Base-by-base conservation (phyloP, 176 grass and related monocot genomes). In the Thalia dealbata region DNA sequence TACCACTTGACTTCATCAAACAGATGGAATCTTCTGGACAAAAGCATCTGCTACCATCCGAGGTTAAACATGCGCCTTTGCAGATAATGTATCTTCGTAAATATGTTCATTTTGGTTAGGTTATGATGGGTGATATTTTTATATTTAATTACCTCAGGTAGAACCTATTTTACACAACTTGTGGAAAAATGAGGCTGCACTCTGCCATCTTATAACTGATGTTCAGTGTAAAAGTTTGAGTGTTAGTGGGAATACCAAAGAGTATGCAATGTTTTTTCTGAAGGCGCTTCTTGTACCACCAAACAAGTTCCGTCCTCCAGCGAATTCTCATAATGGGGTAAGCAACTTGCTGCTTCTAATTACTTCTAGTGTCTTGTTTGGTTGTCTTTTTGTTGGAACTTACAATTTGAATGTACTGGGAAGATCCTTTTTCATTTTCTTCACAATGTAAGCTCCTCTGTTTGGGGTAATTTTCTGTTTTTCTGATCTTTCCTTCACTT, bases 221-320 rank as follows among this genome's bases (percentile, higher is more conserved):
- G 80, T 96, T 72, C 89, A 96, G 74, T 85, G 85, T 73, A 87
- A 81, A 78, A 87, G 68, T 14, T 65, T 78, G 71, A 88, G 64
- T 87, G 25, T 70, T 19, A 79, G 62, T 62, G 69, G 78, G 27
- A 90, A 82, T 71, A 80, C 64, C 78, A 91, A 69, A 67, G 92
- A 82, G 25, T 88, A 84, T 80, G 80, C 81, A 71, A 92, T 96
- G 86, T 96, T 96, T 81, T 86, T 96, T 65, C 79, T 96, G 77
- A 96, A 84, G 74, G 78, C 69, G 82, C 80, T 96, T 67, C 84
- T 87, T 80, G 89, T 96, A 30, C 73, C 87, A 80, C 89, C 92
- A 80, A 96, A 79, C 73, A 91, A 81, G 71, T 96, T 96, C 41
- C 89, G 92, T 69, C 89, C 92, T 2, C 67, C 92, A 64, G 68